These are phyloP conservation scores for Sarocladiaceae sp. DNA, from an alignment of 2,329 filamentous ascomycete genomes.

Conservation along the genomic window DNA sequence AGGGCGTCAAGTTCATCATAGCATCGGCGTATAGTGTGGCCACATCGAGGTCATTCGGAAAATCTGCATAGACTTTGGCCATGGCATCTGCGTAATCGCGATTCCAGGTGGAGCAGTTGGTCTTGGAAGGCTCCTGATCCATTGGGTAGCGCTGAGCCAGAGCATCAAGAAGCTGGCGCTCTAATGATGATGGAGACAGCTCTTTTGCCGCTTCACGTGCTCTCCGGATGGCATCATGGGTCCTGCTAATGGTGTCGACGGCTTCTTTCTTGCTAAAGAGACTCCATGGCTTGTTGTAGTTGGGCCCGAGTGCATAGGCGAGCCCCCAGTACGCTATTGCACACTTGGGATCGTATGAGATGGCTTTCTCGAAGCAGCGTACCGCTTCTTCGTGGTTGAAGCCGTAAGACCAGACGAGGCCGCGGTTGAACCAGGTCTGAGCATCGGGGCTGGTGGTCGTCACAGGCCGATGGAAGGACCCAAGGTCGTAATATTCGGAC, in stretches of 20 bases:
- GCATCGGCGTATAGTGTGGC: constrained; percentile 33
- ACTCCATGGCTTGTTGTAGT: constrained; percentile 73
- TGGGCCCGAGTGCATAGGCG: constrained; percentile 66
- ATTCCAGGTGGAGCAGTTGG: constrained; percentile 39
- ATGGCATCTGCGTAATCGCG: constrained; percentile 31
- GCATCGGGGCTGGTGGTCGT: constrained; percentile 44
- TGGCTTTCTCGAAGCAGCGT: constrained; percentile 56
- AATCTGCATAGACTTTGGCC: constrained; percentile 26
- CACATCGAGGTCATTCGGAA: constrained; percentile 34
- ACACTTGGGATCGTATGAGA: constrained; percentile 45
- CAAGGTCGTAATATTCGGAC: constrained; percentile 52
- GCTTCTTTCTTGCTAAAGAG: constrained; percentile 60
- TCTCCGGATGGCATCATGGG: constrained; percentile 20
- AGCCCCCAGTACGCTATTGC: constrained; percentile 65
- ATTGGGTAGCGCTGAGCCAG: constrained; percentile 55
- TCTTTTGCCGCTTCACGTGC: constrained; percentile 17
- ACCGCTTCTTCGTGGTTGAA: constrained; percentile 72
- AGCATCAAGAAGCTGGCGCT: constrained; percentile 58
- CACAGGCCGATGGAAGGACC: constrained; percentile 48
- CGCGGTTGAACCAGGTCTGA: constrained; percentile 65
- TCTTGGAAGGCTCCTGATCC: constrained; percentile 33
- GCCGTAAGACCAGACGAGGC: constrained; percentile 65
- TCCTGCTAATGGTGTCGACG: constrained; percentile 34
- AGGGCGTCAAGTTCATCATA: constrained; percentile 42
- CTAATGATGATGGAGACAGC: constrained; percentile 26